Conservation (phyloP, 768 basidiomycete species). For the Myochromella boudieri region DNA sequence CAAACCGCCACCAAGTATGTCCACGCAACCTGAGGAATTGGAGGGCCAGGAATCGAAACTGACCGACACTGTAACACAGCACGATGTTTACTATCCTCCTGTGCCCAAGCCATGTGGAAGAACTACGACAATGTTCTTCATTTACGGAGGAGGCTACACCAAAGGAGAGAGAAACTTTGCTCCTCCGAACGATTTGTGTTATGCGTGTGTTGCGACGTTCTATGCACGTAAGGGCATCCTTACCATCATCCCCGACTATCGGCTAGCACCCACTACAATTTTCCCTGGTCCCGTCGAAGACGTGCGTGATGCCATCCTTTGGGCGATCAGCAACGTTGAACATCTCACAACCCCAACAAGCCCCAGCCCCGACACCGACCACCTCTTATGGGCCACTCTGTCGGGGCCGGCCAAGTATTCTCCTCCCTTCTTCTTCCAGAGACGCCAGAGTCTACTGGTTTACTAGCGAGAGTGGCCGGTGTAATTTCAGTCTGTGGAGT, state of each 20-base stretch:
- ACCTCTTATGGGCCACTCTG: conserved; percentile 59
- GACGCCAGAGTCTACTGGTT: conserved; percentile 24
- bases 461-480: conserved; percentile 40
- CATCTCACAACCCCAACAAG: conserved; percentile 26
- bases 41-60: not conserved
- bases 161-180: conserved; percentile 48
- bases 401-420: conserved; percentile 51
- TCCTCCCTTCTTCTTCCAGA: conserved; percentile 41
- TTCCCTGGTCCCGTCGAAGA: conserved; percentile 59
- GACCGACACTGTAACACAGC: conserved; percentile 36
- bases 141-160: conserved; percentile 68
- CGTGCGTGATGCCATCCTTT: conserved; percentile 57
- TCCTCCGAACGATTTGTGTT: conserved; percentile 48
- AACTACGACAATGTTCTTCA: conserved; percentile 57
- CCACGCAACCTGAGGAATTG: not conserved
- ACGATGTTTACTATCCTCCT: conserved; percentile 66
- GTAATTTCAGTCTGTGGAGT: conserved; percentile 45
- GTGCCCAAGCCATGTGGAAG: conserved; percentile 22
- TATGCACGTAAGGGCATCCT: conserved; percentile 60
- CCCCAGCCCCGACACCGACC: conserved; percentile 37
- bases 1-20: conserved; percentile 50
- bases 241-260: conserved; percentile 70
- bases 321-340: conserved; percentile 42
- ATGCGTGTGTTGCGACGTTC: conserved; percentile 57
- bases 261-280: conserved; percentile 54